phyloP scores from a whole-genome alignment of 805 yeast species.

The Clavispora phyllophila region DNA sequence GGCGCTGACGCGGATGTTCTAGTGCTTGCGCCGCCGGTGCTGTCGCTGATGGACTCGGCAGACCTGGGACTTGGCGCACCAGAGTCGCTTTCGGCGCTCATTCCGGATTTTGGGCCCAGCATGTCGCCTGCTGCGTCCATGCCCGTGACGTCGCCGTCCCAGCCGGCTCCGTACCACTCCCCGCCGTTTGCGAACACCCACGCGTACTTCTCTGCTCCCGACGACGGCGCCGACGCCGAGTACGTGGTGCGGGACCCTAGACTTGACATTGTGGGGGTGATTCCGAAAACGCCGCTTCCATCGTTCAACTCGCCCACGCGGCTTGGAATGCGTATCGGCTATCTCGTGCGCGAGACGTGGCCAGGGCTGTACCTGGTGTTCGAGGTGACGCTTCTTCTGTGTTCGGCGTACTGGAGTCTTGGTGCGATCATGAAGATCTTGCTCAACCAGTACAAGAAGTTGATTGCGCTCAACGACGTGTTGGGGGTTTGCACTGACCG shows the following conservation, averaged over 20 bases:
- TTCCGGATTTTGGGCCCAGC: slow-evolving; percentile 15
- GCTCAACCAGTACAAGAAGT: slow-evolving; percentile 56
- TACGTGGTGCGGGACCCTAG: slow-evolving; percentile 42
- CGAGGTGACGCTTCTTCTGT: slow-evolving; percentile 67
- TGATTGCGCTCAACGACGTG: slow-evolving; percentile 42
- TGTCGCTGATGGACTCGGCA: no score
- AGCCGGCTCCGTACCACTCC: slow-evolving; percentile 18
- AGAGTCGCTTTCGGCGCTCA: not conserved
- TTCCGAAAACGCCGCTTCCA: slow-evolving; percentile 59
- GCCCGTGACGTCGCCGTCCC: slow-evolving; percentile 37
- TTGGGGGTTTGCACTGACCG: slow-evolving; percentile 21
- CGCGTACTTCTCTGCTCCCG: slow-evolving; percentile 30
- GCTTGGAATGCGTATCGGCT: slow-evolving; percentile 68
- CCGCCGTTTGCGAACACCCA: slow-evolving; percentile 33
- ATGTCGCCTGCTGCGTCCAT: slow-evolving; percentile 14
- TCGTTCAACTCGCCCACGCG: slow-evolving; percentile 67
- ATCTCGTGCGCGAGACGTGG: slow-evolving; percentile 43
- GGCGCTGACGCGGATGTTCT: no score
- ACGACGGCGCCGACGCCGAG: slow-evolving; percentile 20
- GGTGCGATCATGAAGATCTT: slow-evolving; percentile 50
- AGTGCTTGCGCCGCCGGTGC: no score
- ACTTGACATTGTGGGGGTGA: slow-evolving; percentile 50
- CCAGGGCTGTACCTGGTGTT: slow-evolving; percentile 29
- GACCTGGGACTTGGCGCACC: no score
- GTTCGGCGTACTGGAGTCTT: slow-evolving; percentile 62